Percentiles rank a stretch among this genome's conserved stretches.
phyloP scores from a whole-genome alignment of 2,329 filamentous ascomycete species.

The Cucurbitaria berberidis region DNA sequence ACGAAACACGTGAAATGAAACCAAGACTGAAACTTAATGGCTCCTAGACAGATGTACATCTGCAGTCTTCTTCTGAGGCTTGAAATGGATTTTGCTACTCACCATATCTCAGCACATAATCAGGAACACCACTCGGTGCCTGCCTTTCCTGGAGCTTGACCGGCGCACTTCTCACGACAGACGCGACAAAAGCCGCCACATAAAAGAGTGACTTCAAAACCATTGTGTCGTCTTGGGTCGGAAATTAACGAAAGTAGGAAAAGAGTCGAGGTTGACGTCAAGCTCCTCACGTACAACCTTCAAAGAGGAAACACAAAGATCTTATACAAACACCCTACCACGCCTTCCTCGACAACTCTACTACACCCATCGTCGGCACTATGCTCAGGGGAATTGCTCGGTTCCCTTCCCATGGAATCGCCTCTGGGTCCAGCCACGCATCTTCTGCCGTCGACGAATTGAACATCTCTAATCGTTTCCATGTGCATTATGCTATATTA shows the following conservation, averaged over 20 bases:
- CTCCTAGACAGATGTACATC: background rate
- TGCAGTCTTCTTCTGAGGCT: no score
- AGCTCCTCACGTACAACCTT: background rate
- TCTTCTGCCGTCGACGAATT: background rate
- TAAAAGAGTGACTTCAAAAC: conserved; percentile 13
- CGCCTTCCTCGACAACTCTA: background rate
- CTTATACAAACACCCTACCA: conserved; percentile 5
- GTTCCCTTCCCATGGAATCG: conserved; percentile 1
- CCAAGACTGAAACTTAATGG: background rate
- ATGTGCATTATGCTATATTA: background rate
- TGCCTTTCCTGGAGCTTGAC: conserved; percentile 26
- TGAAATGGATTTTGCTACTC: no score
- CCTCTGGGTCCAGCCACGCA: background rate
- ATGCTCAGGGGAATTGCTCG: background rate
- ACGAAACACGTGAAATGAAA: background rate
- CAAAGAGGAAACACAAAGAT: background rate
- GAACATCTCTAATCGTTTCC: conserved; percentile 1
- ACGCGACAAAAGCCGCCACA: conserved; percentile 13
- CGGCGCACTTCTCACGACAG: conserved; percentile 25
- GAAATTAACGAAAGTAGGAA: background rate
- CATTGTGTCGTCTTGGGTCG: conserved; percentile 14
- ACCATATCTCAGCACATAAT: conserved; percentile 50
- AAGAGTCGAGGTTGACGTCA: background rate
- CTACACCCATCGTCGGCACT: background rate
- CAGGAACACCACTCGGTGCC: conserved; percentile 37